phyloP scores from a whole-genome alignment of 2,329 filamentous ascomycete genomes.

The Claviceps spartinae region DNA sequence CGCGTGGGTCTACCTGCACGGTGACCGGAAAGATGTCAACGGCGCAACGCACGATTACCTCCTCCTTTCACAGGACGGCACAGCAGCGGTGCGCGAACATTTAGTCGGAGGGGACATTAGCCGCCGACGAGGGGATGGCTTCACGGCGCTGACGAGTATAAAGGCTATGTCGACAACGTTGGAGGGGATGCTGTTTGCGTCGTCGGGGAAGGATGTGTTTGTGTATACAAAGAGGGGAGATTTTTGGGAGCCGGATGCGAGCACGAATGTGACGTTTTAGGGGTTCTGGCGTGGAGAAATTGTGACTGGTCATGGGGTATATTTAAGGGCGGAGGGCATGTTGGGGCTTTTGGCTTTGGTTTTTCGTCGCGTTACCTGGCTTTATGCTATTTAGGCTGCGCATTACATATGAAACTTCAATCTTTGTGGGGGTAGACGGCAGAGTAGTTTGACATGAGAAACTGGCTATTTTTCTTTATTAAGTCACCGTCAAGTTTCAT shows the following conservation, averaged over 20 bases:
- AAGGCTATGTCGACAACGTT: conserved; percentile 7
- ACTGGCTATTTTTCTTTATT: no score
- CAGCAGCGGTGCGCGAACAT: conserved; percentile 7
- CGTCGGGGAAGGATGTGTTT: conserved; percentile 7
- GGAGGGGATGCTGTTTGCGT: conserved; percentile 10
- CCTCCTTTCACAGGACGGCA: conserved; percentile 7
- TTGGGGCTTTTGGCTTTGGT: no score
- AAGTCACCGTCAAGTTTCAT: no score
- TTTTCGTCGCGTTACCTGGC: no score
- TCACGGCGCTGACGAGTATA: conserved; percentile 5
- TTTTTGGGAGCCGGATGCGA: conserved; percentile 5
- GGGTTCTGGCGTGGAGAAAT: background rate
- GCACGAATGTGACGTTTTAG: conserved; percentile 1
- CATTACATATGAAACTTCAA: no score
- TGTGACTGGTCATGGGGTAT: no score
- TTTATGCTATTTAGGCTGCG: no score
- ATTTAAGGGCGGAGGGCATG: no score
- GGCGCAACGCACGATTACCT: conserved; percentile 6
- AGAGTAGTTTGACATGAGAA: no score
- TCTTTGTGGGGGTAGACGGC: no score
- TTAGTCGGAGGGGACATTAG: conserved; percentile 4
- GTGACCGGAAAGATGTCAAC: background rate
- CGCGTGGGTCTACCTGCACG: conserved; percentile 7
- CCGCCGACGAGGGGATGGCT: conserved; percentile 2
- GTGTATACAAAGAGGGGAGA: conserved; percentile 6